Conservation (phyloP, 495 filamentous ascomycete species). For the Talaromyces proteolyticus region DNA sequence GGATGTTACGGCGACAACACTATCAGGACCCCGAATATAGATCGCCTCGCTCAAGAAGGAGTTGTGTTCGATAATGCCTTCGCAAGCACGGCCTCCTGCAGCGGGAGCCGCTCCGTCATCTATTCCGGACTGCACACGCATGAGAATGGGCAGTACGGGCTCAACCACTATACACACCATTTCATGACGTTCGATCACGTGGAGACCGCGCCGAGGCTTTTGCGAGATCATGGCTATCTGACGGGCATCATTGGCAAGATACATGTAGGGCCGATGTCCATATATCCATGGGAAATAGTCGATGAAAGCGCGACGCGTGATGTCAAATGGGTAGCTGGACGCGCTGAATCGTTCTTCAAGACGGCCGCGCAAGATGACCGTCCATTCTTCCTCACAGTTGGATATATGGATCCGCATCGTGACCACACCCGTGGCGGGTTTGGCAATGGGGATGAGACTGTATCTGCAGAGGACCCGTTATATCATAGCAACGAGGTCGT, state of each 20-base stretch:
- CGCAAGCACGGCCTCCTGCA: conserved; percentile 40
- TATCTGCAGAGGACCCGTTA: conserved; percentile 13
- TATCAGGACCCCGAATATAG: conserved; percentile 31
- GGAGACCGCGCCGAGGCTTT: conserved; percentile 28
- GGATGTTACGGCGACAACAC: conserved; percentile 30
- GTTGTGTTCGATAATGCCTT: conserved; percentile 32
- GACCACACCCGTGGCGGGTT: conserved; percentile 33
- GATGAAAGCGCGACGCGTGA: conserved; percentile 32
- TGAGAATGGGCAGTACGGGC: conserved; percentile 40
- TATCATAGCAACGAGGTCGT: conserved; percentile 12
- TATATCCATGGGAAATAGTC: conserved; percentile 35
- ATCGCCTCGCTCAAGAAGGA: conserved; percentile 28
- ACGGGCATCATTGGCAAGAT: conserved; percentile 41
- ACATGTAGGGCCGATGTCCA: conserved; percentile 30
- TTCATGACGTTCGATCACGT: conserved; percentile 38
- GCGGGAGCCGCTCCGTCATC: conserved; percentile 34
- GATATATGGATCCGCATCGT: conserved; percentile 39
- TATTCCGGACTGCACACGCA: conserved; percentile 43
- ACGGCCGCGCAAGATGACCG: conserved; percentile 14
- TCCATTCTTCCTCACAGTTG: conserved; percentile 38
- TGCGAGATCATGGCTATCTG: conserved; percentile 26
- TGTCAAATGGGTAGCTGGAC: conserved; percentile 26
- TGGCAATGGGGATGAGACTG: conserved; percentile 24
- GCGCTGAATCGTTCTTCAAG: conserved; percentile 27
- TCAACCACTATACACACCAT: conserved; percentile 18